Evolutionary conservation across 768 basidiomycete species (phyloP).

Genomic region (Termitomyces sp.): DNA sequence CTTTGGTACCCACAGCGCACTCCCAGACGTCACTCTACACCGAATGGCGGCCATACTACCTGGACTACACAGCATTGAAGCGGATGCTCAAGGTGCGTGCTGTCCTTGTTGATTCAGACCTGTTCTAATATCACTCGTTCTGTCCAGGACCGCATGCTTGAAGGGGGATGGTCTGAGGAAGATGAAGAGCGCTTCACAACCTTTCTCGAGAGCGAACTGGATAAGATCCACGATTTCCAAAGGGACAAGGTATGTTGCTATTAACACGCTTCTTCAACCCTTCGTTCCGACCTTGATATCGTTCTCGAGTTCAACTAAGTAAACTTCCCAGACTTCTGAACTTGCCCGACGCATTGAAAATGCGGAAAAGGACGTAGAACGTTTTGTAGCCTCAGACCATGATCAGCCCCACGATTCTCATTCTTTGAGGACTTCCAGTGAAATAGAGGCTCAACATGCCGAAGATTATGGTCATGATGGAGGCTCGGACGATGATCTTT

Average conservation of each 20-base stretch:
- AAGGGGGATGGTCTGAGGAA: conserved; percentile 63
- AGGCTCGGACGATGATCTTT: conserved; percentile 69
- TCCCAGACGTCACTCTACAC: conserved; percentile 76
- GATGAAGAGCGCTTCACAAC: conserved; percentile 83
- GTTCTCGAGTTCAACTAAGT: background rate
- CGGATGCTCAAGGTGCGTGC: conserved; percentile 76
- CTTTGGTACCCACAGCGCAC: background rate
- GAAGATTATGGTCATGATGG: conserved; percentile 54
- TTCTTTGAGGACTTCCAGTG: conserved; percentile 28
- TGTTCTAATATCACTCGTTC: conserved; percentile 3
- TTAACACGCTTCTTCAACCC: background rate
- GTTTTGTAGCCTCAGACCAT: conserved; percentile 65
- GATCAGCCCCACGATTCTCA: conserved; percentile 19
- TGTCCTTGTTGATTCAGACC: background rate
- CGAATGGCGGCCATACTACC: conserved; percentile 90
- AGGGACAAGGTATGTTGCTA: conserved; percentile 64
- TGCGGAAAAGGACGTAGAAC: conserved; percentile 79
- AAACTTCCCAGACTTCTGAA: conserved; percentile 63
- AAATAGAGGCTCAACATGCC: conserved; percentile 58
- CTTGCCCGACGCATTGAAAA: conserved; percentile 77
- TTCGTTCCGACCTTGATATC: background rate
- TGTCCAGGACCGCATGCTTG: conserved; percentile 40
- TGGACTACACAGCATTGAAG: conserved; percentile 88
- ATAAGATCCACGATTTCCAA: conserved; percentile 95
- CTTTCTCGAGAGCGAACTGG: conserved; percentile 81